Evolutionary conservation across 1,284 basidiomycete species (phyloP), one percentile per base, ranked within the genome.

Genomic region (Tilletia setariae): DNA sequence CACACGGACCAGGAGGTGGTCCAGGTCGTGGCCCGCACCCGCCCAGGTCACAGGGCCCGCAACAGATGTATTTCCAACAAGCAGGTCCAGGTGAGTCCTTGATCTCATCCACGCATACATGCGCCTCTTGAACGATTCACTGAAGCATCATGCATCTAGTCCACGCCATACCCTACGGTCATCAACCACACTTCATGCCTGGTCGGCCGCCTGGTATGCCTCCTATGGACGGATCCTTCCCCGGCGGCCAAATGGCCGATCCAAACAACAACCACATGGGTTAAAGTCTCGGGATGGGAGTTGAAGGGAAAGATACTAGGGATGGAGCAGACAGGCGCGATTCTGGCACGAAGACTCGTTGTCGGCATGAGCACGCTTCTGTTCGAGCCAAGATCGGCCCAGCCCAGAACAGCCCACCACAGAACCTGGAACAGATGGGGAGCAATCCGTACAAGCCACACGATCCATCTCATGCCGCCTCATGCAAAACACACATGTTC

Each of bases 1-100:
- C 73, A 42, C 65, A 61, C 28, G 56, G 56, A 30, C 56, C 56
- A 19, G 56, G 56, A 13, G 30, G 32, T 32, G 56, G 56, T 16
- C 56, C 56, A 35, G 28, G 56, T 19, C 28, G 56, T 30, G 56
- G 56, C 15, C 56, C 56, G 9, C 56, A 25, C 13, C 56, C 28
- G 21, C 56, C 28, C 28, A 61, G 28, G 56, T 30, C 28, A 30
- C 28, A 61, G 56, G 56, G 56, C 19, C 56, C 28, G 2, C 56
- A 25, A 30, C 56, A 61, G 32, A 40, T 61, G 30, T 61, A 61
- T 21, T 61, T 61, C 56, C 56, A 61, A 21, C 56, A 61, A 30
- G 11, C 25, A 32, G 56, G 56, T 32, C 56, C 56, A 16, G 56
- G 56, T 61, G 30, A 61, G 56, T 61, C 21, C 21, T 11, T 9